Percentiles rank a stretch among this genome's conserved stretches.
Conservation (phyloP, 306 rosid genomes). For the Adenanthera pavonina region DNA sequence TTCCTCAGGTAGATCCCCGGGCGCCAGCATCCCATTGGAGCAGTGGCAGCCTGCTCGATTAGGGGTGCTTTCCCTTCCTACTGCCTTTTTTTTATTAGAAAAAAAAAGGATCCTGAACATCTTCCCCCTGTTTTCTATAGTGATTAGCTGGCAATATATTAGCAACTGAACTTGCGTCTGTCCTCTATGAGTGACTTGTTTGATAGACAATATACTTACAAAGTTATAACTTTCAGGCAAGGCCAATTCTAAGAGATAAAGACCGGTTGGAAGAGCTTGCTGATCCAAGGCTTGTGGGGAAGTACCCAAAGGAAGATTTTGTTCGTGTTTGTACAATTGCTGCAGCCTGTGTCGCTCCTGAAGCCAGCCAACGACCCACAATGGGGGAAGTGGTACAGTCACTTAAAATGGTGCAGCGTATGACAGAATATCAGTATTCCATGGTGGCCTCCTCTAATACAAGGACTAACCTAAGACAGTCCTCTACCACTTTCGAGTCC, state of each 20-base stretch:
- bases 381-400: slow-evolving; percentile 99
- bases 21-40: too few relatives aligned
- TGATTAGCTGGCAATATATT: slow-evolving; percentile 29
- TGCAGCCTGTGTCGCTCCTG: slow-evolving; percentile 97
- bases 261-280: slow-evolving; percentile 86
- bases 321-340: slow-evolving; percentile 92
- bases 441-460: slow-evolving; percentile 63
- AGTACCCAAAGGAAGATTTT: slow-evolving; percentile 87
- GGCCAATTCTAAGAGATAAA: slow-evolving; percentile 94
- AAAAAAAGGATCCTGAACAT: not conserved
- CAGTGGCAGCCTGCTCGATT: too few relatives aligned
- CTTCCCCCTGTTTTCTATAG: slow-evolving; percentile 10
- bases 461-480: slow-evolving; percentile 73
- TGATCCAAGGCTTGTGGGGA: slow-evolving; percentile 86
- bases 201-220: slow-evolving; percentile 32
- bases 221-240: slow-evolving; percentile 66
- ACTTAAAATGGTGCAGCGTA: slow-evolving; percentile 95
- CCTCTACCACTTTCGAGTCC: slow-evolving; percentile 84
- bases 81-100: too few relatives aligned
- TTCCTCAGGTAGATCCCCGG: too few relatives aligned
- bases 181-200: slow-evolving; percentile 18
- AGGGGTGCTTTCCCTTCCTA: too few relatives aligned
- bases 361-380: slow-evolving; percentile 96
- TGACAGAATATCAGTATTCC: slow-evolving; percentile 72
- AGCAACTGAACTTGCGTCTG: not conserved